These are phyloP conservation scores for Backusella liffmaniae DNA, from an alignment of 192 early-diverging fungal genomes.

Conservation along the genomic window DNA sequence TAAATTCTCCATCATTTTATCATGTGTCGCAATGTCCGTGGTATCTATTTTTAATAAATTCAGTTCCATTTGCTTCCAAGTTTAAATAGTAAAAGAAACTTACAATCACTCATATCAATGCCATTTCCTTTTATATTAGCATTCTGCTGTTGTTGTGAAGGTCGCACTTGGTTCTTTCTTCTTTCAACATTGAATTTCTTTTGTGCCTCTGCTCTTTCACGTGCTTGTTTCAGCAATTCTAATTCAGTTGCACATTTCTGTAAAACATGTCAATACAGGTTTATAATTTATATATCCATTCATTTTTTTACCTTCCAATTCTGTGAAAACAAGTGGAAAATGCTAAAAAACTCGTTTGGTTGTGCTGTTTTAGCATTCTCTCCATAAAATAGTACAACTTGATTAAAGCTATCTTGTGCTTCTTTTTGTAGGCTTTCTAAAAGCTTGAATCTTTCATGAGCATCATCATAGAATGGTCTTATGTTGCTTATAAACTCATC, in stretches of 20 bases:
- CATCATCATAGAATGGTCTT: conserved; percentile 56
- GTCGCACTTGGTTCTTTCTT: conserved; percentile 15
- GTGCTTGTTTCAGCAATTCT: conserved; percentile 24
- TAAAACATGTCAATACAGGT: background rate
- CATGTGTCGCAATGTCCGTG: background rate
- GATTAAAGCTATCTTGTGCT: conserved; percentile 60
- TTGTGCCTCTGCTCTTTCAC: conserved; percentile 47
- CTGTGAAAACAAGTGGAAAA: conserved; percentile 73
- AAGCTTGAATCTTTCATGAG: conserved; percentile 50
- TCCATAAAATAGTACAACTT: conserved; percentile 64
- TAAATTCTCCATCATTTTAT: conserved; percentile 11
- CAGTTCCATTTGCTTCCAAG: background rate
- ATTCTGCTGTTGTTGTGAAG: background rate
- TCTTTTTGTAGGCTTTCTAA: conserved; percentile 52
- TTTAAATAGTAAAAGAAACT: background rate
- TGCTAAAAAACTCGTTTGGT: conserved; percentile 83
- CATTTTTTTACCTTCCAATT: conserved; percentile 59
- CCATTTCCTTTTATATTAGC: conserved; percentile 1
- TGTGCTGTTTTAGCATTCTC: conserved; percentile 66
- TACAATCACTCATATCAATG: conserved; percentile 18
- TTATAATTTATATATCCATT: background rate
- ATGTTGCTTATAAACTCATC: conserved; percentile 68
- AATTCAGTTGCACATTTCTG: conserved; percentile 26
- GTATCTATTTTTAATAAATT: background rate
- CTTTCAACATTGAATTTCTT: conserved; percentile 43